Conservation (phyloP, 345 rosid genomes). For the Gossypium raimondii region DNA sequence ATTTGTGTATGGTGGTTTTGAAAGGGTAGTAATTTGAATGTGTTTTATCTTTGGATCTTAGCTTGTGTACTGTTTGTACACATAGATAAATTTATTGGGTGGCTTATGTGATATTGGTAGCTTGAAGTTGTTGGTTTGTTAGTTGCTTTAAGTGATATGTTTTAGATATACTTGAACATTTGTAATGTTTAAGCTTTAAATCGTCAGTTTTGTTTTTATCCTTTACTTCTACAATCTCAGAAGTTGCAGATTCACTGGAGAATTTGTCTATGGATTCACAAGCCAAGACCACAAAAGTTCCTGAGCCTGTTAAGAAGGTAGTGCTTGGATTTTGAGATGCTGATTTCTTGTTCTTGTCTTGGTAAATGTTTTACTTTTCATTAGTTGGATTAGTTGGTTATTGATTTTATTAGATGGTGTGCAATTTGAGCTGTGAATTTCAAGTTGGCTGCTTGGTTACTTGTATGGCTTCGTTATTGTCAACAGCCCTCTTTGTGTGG, state of each 20-base stretch:
- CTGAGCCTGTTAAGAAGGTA: conserved; percentile 44
- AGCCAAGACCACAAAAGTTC: conserved; percentile 30
- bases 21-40: background rate
- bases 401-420: background rate
- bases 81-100: background rate
- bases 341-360: background rate
- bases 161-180: background rate
- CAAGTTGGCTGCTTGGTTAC: background rate
- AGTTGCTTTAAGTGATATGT: background rate
- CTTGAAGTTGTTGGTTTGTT: conserved; percentile 2
- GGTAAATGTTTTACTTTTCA: background rate
- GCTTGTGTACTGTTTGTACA: background rate
- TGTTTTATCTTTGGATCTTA: background rate
- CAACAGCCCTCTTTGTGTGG: background rate
- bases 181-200: background rate
- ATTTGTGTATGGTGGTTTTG: background rate
- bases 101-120: background rate
- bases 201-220: conserved; percentile 14
- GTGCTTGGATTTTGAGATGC: background rate
- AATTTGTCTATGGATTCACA: conserved; percentile 53
- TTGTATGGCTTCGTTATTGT: background rate
- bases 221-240: conserved; percentile 38
- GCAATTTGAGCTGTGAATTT: background rate
- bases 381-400: background rate
- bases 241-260: conserved; percentile 56